These are phyloP conservation scores for Silene latifolia DNA, from an alignment of 148 eudicot species.

Conservation along the genomic window DNA sequence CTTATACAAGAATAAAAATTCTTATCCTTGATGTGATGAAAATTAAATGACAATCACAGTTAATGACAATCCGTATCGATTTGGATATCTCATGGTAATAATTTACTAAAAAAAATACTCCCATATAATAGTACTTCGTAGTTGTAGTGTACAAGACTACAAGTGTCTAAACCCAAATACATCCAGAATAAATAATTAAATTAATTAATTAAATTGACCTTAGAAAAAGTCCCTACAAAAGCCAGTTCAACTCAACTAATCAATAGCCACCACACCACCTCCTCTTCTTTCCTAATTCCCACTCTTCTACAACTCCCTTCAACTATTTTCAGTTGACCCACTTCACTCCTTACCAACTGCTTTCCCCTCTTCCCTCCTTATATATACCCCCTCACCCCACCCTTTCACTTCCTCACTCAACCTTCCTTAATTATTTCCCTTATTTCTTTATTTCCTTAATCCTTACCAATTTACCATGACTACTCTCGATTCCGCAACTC, in stretches of 20 bases:
- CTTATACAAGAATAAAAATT: too few relatives aligned
- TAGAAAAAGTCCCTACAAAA: background rate
- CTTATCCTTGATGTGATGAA: too few relatives aligned
- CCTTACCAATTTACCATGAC: background rate
- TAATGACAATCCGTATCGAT: too few relatives aligned
- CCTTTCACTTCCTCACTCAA: background rate
- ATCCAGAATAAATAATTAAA: background rate
- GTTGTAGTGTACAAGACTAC: background rate
- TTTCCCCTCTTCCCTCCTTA: background rate
- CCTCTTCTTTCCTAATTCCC: background rate
- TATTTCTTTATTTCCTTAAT: background rate
- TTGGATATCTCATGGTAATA: too few relatives aligned
- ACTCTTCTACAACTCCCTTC: too few relatives aligned
- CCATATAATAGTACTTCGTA: too few relatives aligned
- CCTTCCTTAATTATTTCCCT: background rate
- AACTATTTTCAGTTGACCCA: conserved; percentile 1
- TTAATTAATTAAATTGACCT: background rate
- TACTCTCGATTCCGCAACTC: background rate
- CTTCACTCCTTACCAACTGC: background rate
- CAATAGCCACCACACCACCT: background rate
- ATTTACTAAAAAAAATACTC: too few relatives aligned
- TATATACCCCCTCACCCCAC: background rate
- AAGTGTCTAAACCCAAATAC: background rate
- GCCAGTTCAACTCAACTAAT: background rate
- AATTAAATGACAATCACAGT: too few relatives aligned